Evolutionary conservation across 2,329 filamentous ascomycete species (phyloP).

Genomic region (Ophiocordyceps camponoti-floridani): DNA sequence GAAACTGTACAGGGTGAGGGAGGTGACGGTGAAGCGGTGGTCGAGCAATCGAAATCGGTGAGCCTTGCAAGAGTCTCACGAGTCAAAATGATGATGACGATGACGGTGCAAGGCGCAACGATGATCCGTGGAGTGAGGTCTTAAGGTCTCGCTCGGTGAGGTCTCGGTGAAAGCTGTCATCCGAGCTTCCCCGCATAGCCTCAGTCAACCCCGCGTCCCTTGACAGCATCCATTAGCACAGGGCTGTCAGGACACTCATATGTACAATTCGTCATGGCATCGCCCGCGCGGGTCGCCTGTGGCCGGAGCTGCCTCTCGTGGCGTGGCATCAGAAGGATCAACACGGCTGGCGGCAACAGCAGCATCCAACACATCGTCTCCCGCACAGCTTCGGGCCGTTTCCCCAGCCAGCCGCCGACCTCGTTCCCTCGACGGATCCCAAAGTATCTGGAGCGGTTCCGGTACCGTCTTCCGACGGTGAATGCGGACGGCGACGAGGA

Average conservation of each 20-base stretch:
- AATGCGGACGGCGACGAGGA: neutral
- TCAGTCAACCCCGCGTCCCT: too few relatives aligned
- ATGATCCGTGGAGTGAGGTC: neutral
- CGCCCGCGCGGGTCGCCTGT: neutral
- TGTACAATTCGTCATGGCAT: neutral
- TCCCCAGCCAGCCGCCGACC: neutral
- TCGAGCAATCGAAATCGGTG: conserved; percentile 56
- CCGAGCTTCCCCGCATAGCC: too few relatives aligned
- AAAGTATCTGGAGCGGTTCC: neutral
- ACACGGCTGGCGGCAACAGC: neutral
- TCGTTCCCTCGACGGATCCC: neutral
- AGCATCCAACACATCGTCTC: neutral
- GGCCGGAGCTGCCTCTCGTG: neutral
- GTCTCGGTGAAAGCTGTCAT: too few relatives aligned
- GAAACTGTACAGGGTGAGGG: conserved; percentile 55
- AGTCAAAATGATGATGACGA: neutral
- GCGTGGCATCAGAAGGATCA: neutral
- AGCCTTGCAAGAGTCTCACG: neutral
- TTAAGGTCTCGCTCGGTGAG: too few relatives aligned
- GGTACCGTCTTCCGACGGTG: neutral
- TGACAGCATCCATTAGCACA: too few relatives aligned
- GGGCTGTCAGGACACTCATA: too few relatives aligned
- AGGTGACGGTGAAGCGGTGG: conserved; percentile 72
- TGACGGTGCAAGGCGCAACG: neutral
- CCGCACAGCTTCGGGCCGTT: neutral